These are phyloP conservation scores for Colletotrichum sp. DNA, from an alignment of 2,329 filamentous ascomycete genomes.

Conservation along the genomic window DNA sequence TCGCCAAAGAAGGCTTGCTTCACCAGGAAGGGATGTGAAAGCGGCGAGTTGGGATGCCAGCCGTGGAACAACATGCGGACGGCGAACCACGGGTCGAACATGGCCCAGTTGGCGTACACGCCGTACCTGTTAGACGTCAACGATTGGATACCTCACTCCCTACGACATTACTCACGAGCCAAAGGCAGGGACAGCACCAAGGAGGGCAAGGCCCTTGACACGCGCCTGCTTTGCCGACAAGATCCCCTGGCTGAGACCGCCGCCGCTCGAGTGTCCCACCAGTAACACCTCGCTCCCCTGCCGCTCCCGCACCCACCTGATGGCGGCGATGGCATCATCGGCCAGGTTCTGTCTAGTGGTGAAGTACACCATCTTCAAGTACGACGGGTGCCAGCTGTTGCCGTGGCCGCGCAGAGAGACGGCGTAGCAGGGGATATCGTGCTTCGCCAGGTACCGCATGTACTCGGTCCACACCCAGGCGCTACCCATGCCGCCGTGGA, in stretches of 20 bases:
- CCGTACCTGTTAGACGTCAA: conserved; percentile 27
- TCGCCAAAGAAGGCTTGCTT: conserved; percentile 56
- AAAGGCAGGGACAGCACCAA: conserved; percentile 52
- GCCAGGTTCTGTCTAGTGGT: conserved; percentile 46
- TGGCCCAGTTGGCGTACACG: conserved; percentile 51
- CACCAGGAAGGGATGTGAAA: conserved; percentile 54
- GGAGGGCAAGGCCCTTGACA: conserved; percentile 49
- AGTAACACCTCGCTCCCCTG: conserved; percentile 42
- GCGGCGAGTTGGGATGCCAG: conserved; percentile 55
- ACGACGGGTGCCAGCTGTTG: conserved; percentile 54
- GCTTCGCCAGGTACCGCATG: conserved; percentile 50
- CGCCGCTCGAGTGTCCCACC: conserved; percentile 57
- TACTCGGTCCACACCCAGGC: conserved; percentile 59
- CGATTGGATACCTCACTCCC: neutral
- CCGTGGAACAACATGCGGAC: conserved; percentile 50
- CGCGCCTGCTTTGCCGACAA: conserved; percentile 43
- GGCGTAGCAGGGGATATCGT: conserved; percentile 55
- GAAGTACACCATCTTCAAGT: conserved; percentile 50
- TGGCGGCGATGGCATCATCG: conserved; percentile 47
- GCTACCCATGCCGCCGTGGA: conserved; percentile 59
- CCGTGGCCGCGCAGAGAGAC: conserved; percentile 59
- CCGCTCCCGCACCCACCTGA: conserved; percentile 40
- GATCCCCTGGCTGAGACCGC: conserved; percentile 53
- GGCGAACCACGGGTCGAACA: conserved; percentile 52
- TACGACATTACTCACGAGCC: conserved; percentile 44